A percentile compares a stretch with the other conserved stretches of the same genome.
phyloP scores from a whole-genome alignment of 2,329 filamentous ascomycete genomes.

The Trichoderma cornu-damae region DNA sequence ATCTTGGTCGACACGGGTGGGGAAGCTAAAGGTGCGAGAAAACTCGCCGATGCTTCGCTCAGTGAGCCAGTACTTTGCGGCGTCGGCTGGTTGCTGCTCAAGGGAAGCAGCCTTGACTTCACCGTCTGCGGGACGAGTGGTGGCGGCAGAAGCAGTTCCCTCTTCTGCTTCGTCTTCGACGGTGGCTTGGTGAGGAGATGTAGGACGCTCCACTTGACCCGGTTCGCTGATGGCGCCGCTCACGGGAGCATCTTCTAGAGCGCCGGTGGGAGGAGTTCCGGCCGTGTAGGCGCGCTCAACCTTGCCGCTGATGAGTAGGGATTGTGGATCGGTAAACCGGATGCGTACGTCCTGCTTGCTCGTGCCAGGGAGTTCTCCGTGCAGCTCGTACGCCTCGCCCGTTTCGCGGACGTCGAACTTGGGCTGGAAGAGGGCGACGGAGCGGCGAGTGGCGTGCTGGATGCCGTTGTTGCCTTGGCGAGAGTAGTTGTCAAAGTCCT shows the following conservation, averaged over 20 bases:
- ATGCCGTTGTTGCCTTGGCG: conserved; percentile 27
- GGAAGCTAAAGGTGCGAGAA: conserved; percentile 63
- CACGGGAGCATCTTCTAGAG: conserved; percentile 37
- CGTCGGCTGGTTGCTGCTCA: conserved; percentile 27
- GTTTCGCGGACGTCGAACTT: conserved; percentile 70
- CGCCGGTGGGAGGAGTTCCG: conserved; percentile 41
- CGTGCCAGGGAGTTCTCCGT: conserved; percentile 70
- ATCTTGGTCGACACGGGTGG: conserved; percentile 57
- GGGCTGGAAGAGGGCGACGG: conserved; percentile 52
- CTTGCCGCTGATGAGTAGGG: conserved; percentile 61
- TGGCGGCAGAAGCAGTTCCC: conserved; percentile 22
- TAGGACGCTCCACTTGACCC: conserved; percentile 29
- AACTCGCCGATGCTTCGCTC: conserved; percentile 65
- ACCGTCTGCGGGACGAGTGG: no score
- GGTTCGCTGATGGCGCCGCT: conserved; percentile 36
- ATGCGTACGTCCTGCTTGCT: conserved; percentile 66
- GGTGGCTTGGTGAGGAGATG: conserved; percentile 50
- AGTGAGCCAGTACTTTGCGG: conserved; percentile 63
- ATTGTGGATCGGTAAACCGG: conserved; percentile 69
- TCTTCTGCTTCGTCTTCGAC: conserved; percentile 57
- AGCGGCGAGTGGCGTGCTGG: conserved; percentile 25
- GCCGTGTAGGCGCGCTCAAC: conserved; percentile 54
- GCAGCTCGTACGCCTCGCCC: conserved; percentile 61
- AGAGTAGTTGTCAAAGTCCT: conserved; percentile 52
- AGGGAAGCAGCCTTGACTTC: conserved; percentile 22